Evolutionary conservation across 441 rosid species (phyloP), one percentile per base, ranked within the genome.

Genomic region (Brassica hybrid): DNA sequence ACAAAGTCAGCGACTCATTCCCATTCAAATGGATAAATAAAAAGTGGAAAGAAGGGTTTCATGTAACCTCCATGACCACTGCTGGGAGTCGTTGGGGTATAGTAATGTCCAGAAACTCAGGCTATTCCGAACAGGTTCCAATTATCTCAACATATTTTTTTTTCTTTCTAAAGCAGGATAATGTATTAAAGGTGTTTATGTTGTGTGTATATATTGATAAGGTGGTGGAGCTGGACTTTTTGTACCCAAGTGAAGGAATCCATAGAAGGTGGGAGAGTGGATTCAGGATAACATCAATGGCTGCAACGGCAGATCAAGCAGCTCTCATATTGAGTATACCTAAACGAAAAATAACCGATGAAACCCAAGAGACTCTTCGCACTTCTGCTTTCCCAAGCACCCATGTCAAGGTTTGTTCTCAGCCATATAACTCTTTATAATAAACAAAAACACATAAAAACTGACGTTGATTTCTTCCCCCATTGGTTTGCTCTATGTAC

Each of bases 201-300:
- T 8, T 34, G 12, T 68, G 38, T 75, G 10, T 77, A 6, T 77
- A 12, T 12, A 13, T 32, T 19, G 63, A 93, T 23, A 67, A 93
- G 98, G 97, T 94, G n/a, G 97, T 94, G 81, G 98, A 94, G 86
- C 91, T 94, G 36, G 97, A 94, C 78, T 89, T 94, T 79, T 71
- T 91, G 77, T 91, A 91, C 80, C 96, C 98, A 21, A 91, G 97
- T 54, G 97, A 93, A 79, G 97, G 95, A 54, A 89, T 91, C 64
- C 94, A 91, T 81, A 75, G 88, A 54, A 83, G 97, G 25, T 93
- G 94, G 98, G 97, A 91, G 75, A 81, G 67, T 81, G 94, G 98
- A 34, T 93, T 82, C 74, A 86, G 94, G 63, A 88, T 93, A 79
- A 93, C 97, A 62, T 85, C 97, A n/a, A 87, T 88, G 91, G 97